Conservation (phyloP, 805 yeast genomes). For the Candida montana region DNA sequence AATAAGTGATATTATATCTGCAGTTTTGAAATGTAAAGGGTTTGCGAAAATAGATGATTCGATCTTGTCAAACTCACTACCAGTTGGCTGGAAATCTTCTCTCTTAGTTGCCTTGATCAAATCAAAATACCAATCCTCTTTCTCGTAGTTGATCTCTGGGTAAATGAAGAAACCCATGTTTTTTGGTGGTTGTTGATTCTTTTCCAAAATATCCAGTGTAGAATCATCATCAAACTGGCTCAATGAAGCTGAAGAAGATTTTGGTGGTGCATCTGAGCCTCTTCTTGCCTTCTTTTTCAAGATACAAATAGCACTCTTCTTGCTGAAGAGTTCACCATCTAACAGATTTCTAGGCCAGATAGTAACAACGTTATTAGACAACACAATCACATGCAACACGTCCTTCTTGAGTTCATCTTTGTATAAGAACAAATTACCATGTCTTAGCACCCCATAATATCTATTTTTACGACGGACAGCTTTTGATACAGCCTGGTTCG, state of each 20-base stretch:
- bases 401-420: slow-evolving; percentile 59
- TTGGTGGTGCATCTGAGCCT: slow-evolving; percentile 29
- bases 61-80: slow-evolving; percentile 28
- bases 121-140: slow-evolving; percentile 92
- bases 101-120: slow-evolving; percentile 70
- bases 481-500: slow-evolving; percentile 26
- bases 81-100: slow-evolving; percentile 18
- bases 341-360: slow-evolving; percentile 78
- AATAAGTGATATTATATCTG: slow-evolving; percentile 67
- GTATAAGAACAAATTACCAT: slow-evolving; percentile 85
- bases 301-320: slow-evolving; percentile 72
- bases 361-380: slow-evolving; percentile 63
- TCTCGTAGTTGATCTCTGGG: slow-evolving; percentile 71
- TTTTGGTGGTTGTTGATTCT: slow-evolving; percentile 26
- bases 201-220: slow-evolving; percentile 20
- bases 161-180: slow-evolving; percentile 52
- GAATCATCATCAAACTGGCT: slow-evolving; percentile 11
- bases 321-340: slow-evolving; percentile 79
- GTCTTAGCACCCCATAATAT: slow-evolving; percentile 69
- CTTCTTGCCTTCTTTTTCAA: slow-evolving; percentile 40
- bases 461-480: slow-evolving; percentile 47
- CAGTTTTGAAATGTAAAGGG: slow-evolving; percentile 65
- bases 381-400: slow-evolving; percentile 72
- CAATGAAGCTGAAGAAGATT: slow-evolving; percentile 25
- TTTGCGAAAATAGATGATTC: slow-evolving; percentile 66